Conservation (phyloP, 805 yeast genomes). For the Kuraishia piskuri region DNA sequence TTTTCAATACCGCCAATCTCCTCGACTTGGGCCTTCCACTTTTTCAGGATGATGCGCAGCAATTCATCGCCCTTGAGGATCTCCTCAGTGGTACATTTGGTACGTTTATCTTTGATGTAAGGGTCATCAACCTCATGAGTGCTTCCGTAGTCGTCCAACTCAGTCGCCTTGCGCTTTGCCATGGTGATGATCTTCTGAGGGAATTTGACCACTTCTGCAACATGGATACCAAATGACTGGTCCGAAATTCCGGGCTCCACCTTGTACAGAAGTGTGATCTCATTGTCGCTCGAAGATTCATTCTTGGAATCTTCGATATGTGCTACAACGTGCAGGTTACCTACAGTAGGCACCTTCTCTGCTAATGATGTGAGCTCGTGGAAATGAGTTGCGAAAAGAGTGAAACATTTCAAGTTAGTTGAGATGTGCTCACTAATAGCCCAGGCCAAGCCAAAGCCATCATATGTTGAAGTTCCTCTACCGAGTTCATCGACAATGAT, state of each 20-base stretch:
- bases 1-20: conserved; percentile 30
- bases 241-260: conserved; percentile 97
- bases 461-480: conserved; percentile 89
- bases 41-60: conserved; percentile 38
- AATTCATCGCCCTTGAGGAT: conserved; percentile 43
- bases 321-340: conserved; percentile 88
- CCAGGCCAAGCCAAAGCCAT: conserved; percentile 98
- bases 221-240: conserved; percentile 96
- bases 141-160: conserved; percentile 57
- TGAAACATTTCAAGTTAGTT: conserved; percentile 60
- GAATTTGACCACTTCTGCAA: conserved; percentile 91
- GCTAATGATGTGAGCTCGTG: conserved; percentile 87
- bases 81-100: conserved; percentile 44
- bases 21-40: conserved; percentile 44
- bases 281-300: conserved; percentile 29
- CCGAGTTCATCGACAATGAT: conserved; percentile 94
- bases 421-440: conserved; percentile 86
- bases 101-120: conserved; percentile 35
- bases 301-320: conserved; percentile 51
- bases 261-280: conserved; percentile 80
- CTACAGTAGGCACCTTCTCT: conserved; percentile 52
- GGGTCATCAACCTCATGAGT: conserved; percentile 28
- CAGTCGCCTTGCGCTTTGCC: conserved; percentile 93
- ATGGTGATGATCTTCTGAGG: conserved; percentile 83
- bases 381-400: conserved; percentile 94